phyloP scores from a whole-genome alignment of 495 filamentous ascomycete genomes.

The Penicillium macrosclerotiorum region DNA sequence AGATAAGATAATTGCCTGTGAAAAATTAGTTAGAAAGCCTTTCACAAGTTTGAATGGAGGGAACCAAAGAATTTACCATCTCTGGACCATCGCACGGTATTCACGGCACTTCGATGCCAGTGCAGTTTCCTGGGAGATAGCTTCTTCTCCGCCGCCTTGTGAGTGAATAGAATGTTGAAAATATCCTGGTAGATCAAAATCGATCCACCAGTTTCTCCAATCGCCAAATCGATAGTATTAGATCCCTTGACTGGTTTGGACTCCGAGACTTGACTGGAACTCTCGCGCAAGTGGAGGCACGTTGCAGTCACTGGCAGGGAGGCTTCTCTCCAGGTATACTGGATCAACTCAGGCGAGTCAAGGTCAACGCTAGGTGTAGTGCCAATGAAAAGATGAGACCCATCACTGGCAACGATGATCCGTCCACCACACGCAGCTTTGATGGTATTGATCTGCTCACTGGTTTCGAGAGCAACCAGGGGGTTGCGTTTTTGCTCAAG shows the following conservation, averaged over 20 bases:
- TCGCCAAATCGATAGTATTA: constrained; percentile 59
- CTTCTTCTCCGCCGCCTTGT: constrained; percentile 43
- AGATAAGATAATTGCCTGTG: constrained; percentile 91
- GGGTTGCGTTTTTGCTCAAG: constrained; percentile 25
- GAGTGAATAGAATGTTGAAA: constrained; percentile 50
- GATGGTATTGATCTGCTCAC: constrained; percentile 30
- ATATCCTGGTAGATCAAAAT: constrained; percentile 79
- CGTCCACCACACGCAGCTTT: constrained; percentile 30
- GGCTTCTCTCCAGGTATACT: constrained; percentile 54
- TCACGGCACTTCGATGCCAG: constrained; percentile 86
- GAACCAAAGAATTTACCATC: constrained; percentile 64
- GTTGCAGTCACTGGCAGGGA: constrained; percentile 32
- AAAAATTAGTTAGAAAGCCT: constrained; percentile 7
- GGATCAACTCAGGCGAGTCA: constrained; percentile 15
- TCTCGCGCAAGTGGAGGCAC: constrained; percentile 33
- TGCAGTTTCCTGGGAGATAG: constrained; percentile 58
- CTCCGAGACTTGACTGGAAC: constrained; percentile 20
- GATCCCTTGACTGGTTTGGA: constrained; percentile 20
- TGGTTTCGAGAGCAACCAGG: constrained; percentile 28
- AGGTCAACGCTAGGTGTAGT: constrained; percentile 13
- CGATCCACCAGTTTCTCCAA: constrained; percentile 71
- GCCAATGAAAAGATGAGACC: constrained; percentile 35
- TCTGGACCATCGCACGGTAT: constrained; percentile 78
- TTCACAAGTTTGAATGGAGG: neutral
- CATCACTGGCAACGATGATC: constrained; percentile 37